Base-by-base conservation (phyloP, 2,329 filamentous ascomycete genomes). In the Paecilomyces niveus region DNA sequence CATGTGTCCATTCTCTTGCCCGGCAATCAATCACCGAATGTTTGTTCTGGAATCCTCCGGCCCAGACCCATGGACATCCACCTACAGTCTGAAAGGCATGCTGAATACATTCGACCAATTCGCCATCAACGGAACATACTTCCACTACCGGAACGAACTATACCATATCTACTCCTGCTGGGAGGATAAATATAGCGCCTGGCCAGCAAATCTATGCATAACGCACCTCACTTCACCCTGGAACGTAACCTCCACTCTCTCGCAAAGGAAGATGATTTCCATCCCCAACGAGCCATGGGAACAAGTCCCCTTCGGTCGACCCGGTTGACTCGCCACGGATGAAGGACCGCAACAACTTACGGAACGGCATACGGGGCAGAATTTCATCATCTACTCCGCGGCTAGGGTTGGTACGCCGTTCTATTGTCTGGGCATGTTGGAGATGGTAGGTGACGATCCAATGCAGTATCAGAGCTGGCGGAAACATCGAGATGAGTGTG, bases 61-160 rank as follows among this genome's bases (percentile, higher is more conserved):
- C 1, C 62, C 71, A 1, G 75, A 80, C 62, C 77, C 78, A 0
- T 81, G 79, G 79, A 70, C 68, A 0, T 73, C 75, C 15, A 68
- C 68, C 31, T 82, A 77, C 64, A 72, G 68, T 3, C 70, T 78
- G 67, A 80, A 80, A 57, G 64, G 73, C 45, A 70, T 80, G 62
- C 71, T 82, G 18, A 70, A 81, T 62, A 82, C 80, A 0, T 82
- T 75, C 62, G 73, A 81, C 61, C 80, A 82, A 59, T 82, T 82
- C 62, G 78, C 79, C 22, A 82, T 82, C 59, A 80, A 82, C 57
- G 80, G 80, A 0, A 82, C 80, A 0, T 82, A 82, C 66, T 81
- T 81, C 64, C 70, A 74, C 58, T 75, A 81, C 64, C 63, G 62
- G 1, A 68, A 70, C 5, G 70, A 71, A 0, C 66, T 76, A 1